These are phyloP conservation scores for Kluyveromyces sp. DNA, from an alignment of 1,139 yeast genomes.

Conservation along the genomic window DNA sequence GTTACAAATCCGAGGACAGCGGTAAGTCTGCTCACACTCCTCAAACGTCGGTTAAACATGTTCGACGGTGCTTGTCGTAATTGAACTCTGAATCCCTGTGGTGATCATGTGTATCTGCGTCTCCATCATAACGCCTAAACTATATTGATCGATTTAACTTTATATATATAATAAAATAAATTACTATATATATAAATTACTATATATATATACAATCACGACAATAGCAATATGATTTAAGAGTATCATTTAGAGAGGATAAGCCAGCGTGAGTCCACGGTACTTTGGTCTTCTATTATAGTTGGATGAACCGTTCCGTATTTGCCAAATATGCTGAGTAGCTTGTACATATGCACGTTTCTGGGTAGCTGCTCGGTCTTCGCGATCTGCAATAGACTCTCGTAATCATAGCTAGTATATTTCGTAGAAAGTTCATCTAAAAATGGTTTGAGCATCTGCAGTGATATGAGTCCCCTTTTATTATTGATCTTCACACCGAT, in stretches of 20 bases:
- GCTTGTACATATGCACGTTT: constrained; percentile 7
- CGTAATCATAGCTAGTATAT: constrained; percentile 19
- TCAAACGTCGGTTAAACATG: background rate
- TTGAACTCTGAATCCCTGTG: no score
- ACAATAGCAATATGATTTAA: background rate
- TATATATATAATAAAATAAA: no score
- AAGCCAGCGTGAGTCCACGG: background rate
- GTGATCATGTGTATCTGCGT: no score
- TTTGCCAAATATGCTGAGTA: constrained; percentile 8
- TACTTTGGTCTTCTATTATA: background rate
- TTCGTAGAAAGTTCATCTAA: constrained; percentile 17
- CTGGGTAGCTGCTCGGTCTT: constrained; percentile 4
- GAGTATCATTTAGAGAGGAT: background rate
- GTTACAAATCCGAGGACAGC: background rate
- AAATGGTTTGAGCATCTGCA: constrained; percentile 15
- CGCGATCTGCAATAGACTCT: constrained; percentile 23
- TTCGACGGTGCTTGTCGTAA: background rate
- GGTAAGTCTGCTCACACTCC: background rate
- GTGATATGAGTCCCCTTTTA: background rate
- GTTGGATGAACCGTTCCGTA: background rate
- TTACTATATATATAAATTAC: background rate
- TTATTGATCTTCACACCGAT: background rate
- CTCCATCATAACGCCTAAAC: no score
- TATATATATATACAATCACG: background rate
- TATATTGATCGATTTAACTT: no score